Base-by-base conservation (phyloP, 345 rosid species). In the Viola odorata region DNA sequence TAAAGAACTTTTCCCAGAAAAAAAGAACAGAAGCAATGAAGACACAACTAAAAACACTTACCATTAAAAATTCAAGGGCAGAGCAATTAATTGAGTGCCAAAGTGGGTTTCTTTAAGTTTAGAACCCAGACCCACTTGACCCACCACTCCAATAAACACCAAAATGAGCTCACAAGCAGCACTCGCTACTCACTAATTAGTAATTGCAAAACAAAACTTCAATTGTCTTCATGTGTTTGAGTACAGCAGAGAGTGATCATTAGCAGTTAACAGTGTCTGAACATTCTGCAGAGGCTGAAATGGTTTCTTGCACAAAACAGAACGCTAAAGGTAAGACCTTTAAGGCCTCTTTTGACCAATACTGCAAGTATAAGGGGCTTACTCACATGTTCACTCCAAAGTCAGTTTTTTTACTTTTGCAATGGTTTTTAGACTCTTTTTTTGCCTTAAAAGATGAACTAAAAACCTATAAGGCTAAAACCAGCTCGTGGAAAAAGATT, bases 391-490 rank as follows among this genome's bases (percentile, higher is more conserved):
- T 37, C 11, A 8, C 50, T 17, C 7, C 41, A 65, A 75, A 66
- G 74, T 60, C 77, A 59, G 61, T 4, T 41, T 23, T 23, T 23
- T 23, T 14, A 47, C 78, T 76, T 83, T 67, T 50, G 69, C 48
- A 69, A 65, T 23, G 32, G 32, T 23, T 23, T 23, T 17, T 55
- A 66, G 72, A 64, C 60, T 55, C 62, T 60, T 67, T 62, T 78
- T 74, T 66, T 57, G 77, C 82, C 73, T 81, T 53, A 79, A 84
- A 86, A 80, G 82, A 78, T 51, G 84, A 12, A 23, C 32, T 23
- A 23, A 23, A 23, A 23, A 23, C 32, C 32, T 23, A 23, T 23
- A 23, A 23, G 32, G 32, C 32, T 23, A 23, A 69, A 73, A 71
- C 58, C 58, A 80, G 78, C 63, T 66, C 73, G 81, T 78, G 85